Evolutionary conservation across 2,329 filamentous ascomycete species (phyloP).

Genomic region (Lasiodiplodia theobromae): DNA sequence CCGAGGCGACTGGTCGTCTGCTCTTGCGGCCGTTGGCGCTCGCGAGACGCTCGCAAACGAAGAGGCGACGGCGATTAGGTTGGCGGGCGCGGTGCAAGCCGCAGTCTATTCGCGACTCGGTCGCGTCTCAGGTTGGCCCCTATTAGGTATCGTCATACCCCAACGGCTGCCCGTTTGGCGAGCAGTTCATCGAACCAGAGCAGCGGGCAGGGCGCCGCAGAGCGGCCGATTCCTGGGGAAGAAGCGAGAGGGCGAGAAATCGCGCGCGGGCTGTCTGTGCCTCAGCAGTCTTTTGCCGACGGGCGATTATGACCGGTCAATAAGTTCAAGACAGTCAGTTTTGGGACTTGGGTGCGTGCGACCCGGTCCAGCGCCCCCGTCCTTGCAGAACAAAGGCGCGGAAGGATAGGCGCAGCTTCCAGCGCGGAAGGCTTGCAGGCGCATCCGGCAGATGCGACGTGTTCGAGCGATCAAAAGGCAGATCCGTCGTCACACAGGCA

Average conservation of each 20-base stretch:
- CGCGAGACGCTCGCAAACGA: conserved; percentile 6
- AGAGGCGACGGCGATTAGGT: conserved; percentile 14
- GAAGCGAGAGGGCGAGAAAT: conserved; percentile 6
- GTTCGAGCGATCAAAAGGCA: conserved; percentile 29
- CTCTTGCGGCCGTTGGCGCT: conserved; percentile 21
- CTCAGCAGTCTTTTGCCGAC: neutral
- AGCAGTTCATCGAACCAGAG: conserved; percentile 10
- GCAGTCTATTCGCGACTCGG: conserved; percentile 27
- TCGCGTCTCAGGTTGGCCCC: conserved; percentile 28
- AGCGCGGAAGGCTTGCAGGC: conserved; percentile 29
- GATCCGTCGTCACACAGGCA: conserved; percentile 21
- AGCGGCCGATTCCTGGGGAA: conserved; percentile 29
- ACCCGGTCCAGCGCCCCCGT: conserved; percentile 21
- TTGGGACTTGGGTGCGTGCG: conserved; percentile 6
- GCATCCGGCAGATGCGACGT: conserved; percentile 29
- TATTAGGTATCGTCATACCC: conserved; percentile 16
- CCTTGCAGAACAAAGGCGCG: conserved; percentile 28
- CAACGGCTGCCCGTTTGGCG: conserved; percentile 13
- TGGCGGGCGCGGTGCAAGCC: conserved; percentile 25
- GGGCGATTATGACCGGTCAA: conserved; percentile 7
- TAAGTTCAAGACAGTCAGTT: conserved; percentile 1
- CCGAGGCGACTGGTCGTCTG: neutral
- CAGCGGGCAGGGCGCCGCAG: conserved; percentile 14
- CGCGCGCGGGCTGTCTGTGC: neutral
- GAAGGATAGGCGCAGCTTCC: conserved; percentile 29